These are phyloP conservation scores for Tetracentron sinense DNA, from an alignment of 164 flowering plant species.

Conservation along the genomic window DNA sequence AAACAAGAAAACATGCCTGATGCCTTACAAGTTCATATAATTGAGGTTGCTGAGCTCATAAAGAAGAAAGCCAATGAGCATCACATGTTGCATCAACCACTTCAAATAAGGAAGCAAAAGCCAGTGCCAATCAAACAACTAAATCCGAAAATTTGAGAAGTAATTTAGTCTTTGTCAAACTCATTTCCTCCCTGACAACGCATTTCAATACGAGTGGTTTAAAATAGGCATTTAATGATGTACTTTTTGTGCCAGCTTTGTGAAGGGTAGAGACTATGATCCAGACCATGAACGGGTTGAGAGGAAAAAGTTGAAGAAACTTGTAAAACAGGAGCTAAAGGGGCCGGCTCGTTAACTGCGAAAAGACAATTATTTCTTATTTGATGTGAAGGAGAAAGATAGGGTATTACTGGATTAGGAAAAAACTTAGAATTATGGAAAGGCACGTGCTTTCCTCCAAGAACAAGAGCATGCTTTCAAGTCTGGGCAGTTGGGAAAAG, in stretches of 20 bases:
- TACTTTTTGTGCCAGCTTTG: conserved; percentile 55
- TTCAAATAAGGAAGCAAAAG: conserved; percentile 80
- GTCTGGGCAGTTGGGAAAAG: conserved; percentile 89
- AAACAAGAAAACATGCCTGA: conserved; percentile 46
- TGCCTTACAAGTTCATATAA: conserved; percentile 38
- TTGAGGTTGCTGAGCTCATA: conserved; percentile 45
- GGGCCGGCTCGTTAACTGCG: conserved; percentile 86
- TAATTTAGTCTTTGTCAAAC: conserved; percentile 11
- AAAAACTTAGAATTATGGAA: conserved; percentile 63
- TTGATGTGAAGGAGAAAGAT: conserved; percentile 55
- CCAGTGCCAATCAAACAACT: conserved; percentile 63
- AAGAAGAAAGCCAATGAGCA: conserved; percentile 43
- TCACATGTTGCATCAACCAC: conserved; percentile 60
- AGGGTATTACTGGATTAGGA: conserved; percentile 51
- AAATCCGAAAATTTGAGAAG: conserved; percentile 85
- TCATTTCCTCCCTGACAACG: background rate
- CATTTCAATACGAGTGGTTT: background rate
- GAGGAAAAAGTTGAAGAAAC: conserved; percentile 65
- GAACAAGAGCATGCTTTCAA: conserved; percentile 94
- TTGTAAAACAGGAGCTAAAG: conserved; percentile 54
- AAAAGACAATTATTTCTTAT: conserved; percentile 76
- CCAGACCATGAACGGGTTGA: conserved; percentile 86
- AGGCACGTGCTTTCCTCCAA: conserved; percentile 72
- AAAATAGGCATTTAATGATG: background rate
- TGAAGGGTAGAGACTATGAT: conserved; percentile 98